Evolutionary conservation across 73 alveolate species (phyloP).

Genomic region (Durusdinium trenchii): DNA sequence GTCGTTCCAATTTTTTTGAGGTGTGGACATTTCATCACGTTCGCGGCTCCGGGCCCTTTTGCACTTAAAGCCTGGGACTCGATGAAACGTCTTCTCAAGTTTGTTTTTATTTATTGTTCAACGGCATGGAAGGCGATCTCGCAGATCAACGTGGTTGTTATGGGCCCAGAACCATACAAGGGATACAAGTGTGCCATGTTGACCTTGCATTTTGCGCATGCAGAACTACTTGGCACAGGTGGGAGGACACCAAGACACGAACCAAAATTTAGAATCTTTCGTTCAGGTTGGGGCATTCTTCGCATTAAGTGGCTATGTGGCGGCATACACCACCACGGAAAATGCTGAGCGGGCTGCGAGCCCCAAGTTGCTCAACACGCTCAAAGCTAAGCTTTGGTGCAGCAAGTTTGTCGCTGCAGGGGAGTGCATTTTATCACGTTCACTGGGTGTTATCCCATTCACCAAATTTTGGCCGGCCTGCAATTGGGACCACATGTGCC

Average conservation of each 20-base stretch:
- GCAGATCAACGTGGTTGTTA: slow-evolving; percentile 82
- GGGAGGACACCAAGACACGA: too few relatives aligned
- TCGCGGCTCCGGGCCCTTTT: slow-evolving; percentile 48
- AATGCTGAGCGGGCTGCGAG: slow-evolving; percentile 88
- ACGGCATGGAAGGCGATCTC: slow-evolving; percentile 47
- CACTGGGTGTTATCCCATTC: too few relatives aligned
- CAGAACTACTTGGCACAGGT: too few relatives aligned
- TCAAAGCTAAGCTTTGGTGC: not conserved
- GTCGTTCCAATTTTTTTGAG: not conserved
- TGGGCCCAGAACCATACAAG: not conserved
- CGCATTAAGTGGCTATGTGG: slow-evolving; percentile 85
- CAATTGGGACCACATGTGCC: too few relatives aligned
- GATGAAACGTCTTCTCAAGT: not conserved
- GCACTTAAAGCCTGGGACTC: slow-evolving; percentile 51
- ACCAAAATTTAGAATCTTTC: too few relatives aligned
- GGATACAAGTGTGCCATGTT: too few relatives aligned
- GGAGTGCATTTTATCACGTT: too few relatives aligned
- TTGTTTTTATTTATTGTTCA: not conserved
- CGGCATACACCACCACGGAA: slow-evolving; percentile 80
- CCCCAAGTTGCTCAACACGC: slow-evolving; percentile 70
- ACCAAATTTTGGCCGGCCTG: too few relatives aligned
- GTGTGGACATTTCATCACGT: slow-evolving; percentile 88
- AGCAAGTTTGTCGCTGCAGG: not conserved
- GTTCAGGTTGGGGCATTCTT: slow-evolving; percentile 92
- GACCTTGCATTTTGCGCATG: too few relatives aligned